Evolutionary conservation across 352 stramenopile genomes (phyloP), one percentile per base, ranked within the genome.

Genomic region (Phytophthora sp.): DNA sequence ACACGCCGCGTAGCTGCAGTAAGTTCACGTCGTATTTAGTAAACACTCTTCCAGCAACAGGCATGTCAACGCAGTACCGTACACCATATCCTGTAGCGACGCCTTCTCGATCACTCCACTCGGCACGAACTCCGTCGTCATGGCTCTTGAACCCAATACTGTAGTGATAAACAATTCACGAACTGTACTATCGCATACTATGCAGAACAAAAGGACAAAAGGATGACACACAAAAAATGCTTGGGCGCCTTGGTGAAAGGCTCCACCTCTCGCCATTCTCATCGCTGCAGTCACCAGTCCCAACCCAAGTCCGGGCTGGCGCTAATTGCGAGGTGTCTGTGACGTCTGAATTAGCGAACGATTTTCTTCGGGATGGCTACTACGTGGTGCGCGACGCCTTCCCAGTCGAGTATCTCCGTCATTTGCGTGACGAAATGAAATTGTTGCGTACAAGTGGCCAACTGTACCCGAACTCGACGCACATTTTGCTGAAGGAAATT

Each of bases 391-490:
- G 26, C 7, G 33, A 76, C 36, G 85, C 79, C 9, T 86, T 93
- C 59, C 69, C 80, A 20, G 39, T 55, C 2, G 45, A 56, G 3
- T 86, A 91, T 53, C 73, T 87, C 29, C 63, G 46, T 4, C 69
- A 47, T 9, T 50, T 94, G 11, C 80, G 75, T 20, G 63, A 80
- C 18, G 83, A 94, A 61, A 92, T 94, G 61, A 29, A 66, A 9
- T 36, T 57, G 29, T 51, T 92, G 46, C 69, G 73, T 24, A 62
- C 33, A 3, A 69, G 30, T 23, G 66, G 73, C 1, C 80, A 86
- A 57, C 73, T 96, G 57, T 93, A 91, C 51, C 70, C 82, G 16
- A 95, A 95, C 54, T 74, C 85, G 27, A 95, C 86, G 20, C 86
- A 96, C 55, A 84, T 96, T 26, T 38, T 89, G 47, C 57, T 87